Evolutionary conservation across 768 basidiomycete genomes (phyloP), one percentile per base, ranked within the genome.

Genomic region (Boletus subparvulus): DNA sequence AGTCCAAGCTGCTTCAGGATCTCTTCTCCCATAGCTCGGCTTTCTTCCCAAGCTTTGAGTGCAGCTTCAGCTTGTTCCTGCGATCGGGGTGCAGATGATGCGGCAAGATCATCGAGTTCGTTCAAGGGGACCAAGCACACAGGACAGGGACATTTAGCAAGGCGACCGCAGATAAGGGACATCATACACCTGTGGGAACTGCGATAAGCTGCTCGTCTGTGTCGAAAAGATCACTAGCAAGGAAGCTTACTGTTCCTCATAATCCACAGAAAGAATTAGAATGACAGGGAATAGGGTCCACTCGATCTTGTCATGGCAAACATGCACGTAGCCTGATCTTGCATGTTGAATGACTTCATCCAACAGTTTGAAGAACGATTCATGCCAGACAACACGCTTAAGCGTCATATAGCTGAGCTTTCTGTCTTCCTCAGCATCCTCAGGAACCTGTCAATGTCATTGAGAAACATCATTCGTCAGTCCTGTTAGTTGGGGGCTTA

Each of bases 191-290:
- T 78, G 13, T 35, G 13, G 3, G 10, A 35, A 35, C 10, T 11
- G 9, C 3, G 3, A 35, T 35, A 35, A 35, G 35, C 10, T 24
- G 4, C 3, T 35, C 3, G 10, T 21, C 21, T 21, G 35, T 11
- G 6, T 9, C 28, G 7, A 28, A 28, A 9, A 35, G 35, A 35
- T 35, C 35, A 35, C 9, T 3, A 11, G 3, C 6, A 35, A 11
- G 1, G 21, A 21, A 35, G 41, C 37, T 17, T 69, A 80, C 79
- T 75, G 73, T 65, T 81, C 78, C 58, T 80, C 74, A 51, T 77
- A 80, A 48, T 80, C 78, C 14, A 73, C 71, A 14, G 71, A 74
- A 3, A 78, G 57, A 4, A 78, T 75, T 0, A 76, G 32, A 24
- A 80, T 63, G 17, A 73, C 33, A 4, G 77, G 78, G 36, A 67